Percentiles rank a stretch among this genome's conserved stretches.
These are phyloP conservation scores for Kodamaea leandrae DNA, from an alignment of 805 yeast species.

Conservation along the genomic window DNA sequence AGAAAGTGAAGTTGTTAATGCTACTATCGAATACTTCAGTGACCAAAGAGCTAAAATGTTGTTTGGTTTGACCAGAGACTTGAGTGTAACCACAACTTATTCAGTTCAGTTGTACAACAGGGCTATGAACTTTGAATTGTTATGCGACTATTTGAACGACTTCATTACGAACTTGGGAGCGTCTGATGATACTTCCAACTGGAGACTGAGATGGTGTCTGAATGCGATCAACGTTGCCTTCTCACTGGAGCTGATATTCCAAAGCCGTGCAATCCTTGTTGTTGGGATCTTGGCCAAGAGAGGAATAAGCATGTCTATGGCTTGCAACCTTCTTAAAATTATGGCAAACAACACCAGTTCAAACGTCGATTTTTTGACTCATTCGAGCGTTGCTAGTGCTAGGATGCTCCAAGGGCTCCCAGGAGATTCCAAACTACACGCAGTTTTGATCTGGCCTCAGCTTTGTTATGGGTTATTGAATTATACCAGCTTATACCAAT, in stretches of 20 bases:
- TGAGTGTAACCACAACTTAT: constrained; percentile 30
- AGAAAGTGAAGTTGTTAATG: constrained; percentile 43
- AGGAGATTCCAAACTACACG: constrained; percentile 42
- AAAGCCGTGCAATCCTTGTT: constrained; percentile 64
- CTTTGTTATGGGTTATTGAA: constrained; percentile 31
- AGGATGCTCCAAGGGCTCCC: constrained; percentile 50
- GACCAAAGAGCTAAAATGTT: constrained; percentile 68
- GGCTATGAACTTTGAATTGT: constrained; percentile 51
- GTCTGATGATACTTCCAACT: constrained; percentile 46
- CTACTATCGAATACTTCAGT: constrained; percentile 46
- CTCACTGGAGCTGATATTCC: constrained; percentile 53
- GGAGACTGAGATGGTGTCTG: constrained; percentile 67
- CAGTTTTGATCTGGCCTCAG: constrained; percentile 50
- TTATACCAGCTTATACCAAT: constrained; percentile 30
- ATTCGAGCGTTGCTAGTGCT: constrained; percentile 45
- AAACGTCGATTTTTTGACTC: constrained; percentile 32
- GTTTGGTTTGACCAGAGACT: constrained; percentile 62
- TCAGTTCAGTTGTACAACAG: constrained; percentile 38
- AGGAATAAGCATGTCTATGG: constrained; percentile 59
- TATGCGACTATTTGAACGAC: constrained; percentile 53
- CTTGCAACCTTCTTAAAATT: constrained; percentile 29
- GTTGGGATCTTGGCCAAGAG: constrained; percentile 65
- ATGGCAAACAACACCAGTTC: constrained; percentile 21
- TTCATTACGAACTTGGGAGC: constrained; percentile 51
- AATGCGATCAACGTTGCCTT: constrained; percentile 64